Evolutionary conservation across 495 filamentous ascomycete genomes (phyloP).

Genomic region (Immersiella caudata): DNA sequence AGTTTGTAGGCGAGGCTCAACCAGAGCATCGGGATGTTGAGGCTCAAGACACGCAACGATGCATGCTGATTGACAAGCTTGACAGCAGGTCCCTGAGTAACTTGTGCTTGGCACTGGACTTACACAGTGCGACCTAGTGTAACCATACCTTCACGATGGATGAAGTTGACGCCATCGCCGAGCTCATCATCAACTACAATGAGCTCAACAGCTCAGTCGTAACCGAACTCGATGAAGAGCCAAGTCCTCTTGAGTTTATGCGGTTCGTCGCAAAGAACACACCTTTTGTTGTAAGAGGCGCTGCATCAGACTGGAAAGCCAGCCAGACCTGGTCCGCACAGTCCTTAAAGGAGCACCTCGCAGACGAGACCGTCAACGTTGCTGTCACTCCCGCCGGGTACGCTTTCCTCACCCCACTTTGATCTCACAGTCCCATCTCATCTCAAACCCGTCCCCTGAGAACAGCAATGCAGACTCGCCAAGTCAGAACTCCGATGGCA

Average conservation of each 20-base stretch:
- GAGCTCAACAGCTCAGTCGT: constrained; percentile 64
- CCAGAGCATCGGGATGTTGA: not conserved
- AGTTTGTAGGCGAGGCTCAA: not conserved
- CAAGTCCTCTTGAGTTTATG: constrained; percentile 74
- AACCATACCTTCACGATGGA: not conserved
- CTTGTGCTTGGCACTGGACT: not conserved
- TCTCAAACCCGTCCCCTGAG: not conserved
- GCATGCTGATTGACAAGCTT: constrained; percentile 1
- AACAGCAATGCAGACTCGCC: constrained; percentile 64
- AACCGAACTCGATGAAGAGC: constrained; percentile 60
- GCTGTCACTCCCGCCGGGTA: constrained; percentile 71
- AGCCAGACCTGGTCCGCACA: constrained; percentile 58
- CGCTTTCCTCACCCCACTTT: constrained; percentile 13
- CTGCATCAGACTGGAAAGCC: constrained; percentile 61
- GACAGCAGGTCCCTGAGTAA: too few relatives aligned
- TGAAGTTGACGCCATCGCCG: constrained; percentile 45
- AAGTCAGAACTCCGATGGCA: constrained; percentile 36
- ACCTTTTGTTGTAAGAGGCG: constrained; percentile 68
- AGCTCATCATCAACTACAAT: constrained; percentile 65
- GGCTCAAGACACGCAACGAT: not conserved
- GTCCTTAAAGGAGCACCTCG: constrained; percentile 57
- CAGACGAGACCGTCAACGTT: constrained; percentile 60
- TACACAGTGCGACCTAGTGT: not conserved
- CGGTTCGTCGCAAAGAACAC: constrained; percentile 66
- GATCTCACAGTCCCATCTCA: not conserved